These are phyloP conservation scores for Thielaviopsis cerberus DNA, from an alignment of 2,329 filamentous ascomycete species.

Conservation along the genomic window DNA sequence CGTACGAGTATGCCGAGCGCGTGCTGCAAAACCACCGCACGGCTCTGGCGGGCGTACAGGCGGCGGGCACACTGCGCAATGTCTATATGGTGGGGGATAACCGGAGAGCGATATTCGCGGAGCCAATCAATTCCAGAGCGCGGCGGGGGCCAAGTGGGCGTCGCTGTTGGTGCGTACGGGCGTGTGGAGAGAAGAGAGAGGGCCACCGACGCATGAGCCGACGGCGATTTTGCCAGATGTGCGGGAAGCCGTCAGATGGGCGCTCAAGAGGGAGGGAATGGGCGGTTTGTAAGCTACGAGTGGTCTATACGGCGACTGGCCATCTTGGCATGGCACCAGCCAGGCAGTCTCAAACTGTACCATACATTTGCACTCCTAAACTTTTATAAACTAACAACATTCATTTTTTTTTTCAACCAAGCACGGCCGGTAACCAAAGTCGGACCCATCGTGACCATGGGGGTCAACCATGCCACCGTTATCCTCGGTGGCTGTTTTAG, in stretches of 20 bases:
- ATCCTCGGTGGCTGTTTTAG: neutral
- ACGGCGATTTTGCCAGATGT: constrained; percentile 55
- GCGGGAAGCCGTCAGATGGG: constrained; percentile 58
- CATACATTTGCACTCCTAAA: neutral
- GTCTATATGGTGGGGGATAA: constrained; percentile 95
- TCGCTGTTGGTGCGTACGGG: constrained; percentile 65
- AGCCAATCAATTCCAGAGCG: constrained; percentile 56
- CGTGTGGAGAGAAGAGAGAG: constrained; percentile 38
- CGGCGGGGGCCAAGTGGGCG: constrained; percentile 52
- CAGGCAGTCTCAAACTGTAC: no score
- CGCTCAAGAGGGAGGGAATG: constrained; percentile 37
- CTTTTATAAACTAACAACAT: neutral
- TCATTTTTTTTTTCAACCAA: neutral
- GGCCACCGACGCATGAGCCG: constrained; percentile 40
- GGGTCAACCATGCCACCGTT: neutral
- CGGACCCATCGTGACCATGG: neutral
- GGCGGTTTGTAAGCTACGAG: constrained; percentile 17
- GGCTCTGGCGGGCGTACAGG: constrained; percentile 9
- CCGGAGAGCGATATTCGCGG: constrained; percentile 75
- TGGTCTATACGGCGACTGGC: neutral
- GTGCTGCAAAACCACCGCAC: constrained; percentile 45
- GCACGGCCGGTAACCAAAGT: neutral
- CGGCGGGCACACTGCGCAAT: constrained; percentile 33
- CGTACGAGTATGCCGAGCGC: constrained; percentile 70
- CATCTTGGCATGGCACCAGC: neutral